These are phyloP conservation scores for Rugonectria rugulosa DNA, from an alignment of 2,329 filamentous ascomycete species.

Conservation along the genomic window DNA sequence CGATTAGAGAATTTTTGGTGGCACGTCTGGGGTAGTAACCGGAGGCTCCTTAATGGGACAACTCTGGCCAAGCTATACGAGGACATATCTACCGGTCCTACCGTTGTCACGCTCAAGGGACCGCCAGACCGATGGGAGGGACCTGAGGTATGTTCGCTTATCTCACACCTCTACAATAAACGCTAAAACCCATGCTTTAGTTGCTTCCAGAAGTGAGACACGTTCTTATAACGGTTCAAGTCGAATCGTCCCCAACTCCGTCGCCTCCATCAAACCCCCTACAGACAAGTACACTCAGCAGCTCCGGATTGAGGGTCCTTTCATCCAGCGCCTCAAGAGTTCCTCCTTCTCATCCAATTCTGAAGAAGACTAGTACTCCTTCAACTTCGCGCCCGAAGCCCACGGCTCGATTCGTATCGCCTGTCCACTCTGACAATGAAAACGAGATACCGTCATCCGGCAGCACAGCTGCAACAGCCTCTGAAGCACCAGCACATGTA, in stretches of 20 bases:
- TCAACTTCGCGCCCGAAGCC: conserved; percentile 61
- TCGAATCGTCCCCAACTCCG: conserved; percentile 20
- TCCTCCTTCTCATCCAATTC: conserved; percentile 62
- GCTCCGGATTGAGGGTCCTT: conserved; percentile 33
- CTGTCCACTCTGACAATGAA: conserved; percentile 57
- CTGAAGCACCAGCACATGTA: conserved; percentile 41
- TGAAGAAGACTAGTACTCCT: conserved; percentile 65
- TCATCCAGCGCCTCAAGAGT: conserved; percentile 55
- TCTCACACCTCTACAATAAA: conserved; percentile 1
- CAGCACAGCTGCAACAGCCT: conserved; percentile 46
- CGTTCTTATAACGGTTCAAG: conserved; percentile 36
- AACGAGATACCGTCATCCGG: conserved; percentile 51
- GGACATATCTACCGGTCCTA: conserved; percentile 65
- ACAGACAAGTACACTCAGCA: conserved; percentile 29
- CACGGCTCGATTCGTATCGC: conserved; percentile 68
- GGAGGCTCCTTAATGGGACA: conserved; percentile 59
- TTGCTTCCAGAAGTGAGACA: conserved; percentile 40
- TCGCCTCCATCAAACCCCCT: conserved; percentile 25
- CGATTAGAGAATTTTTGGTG: conserved; percentile 72
- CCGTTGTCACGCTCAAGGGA: conserved; percentile 62
- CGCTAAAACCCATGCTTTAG: conserved; percentile 35
- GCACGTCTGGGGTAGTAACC: conserved; percentile 69
- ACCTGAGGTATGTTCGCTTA: conserved; percentile 50
- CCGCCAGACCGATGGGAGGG: conserved; percentile 62
- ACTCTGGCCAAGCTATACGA: conserved; percentile 64